A percentile compares a stretch with the other conserved stretches of the same genome.
phyloP scores from a whole-genome alignment of 768 basidiomycete genomes.

The Termitomyces sp. region DNA sequence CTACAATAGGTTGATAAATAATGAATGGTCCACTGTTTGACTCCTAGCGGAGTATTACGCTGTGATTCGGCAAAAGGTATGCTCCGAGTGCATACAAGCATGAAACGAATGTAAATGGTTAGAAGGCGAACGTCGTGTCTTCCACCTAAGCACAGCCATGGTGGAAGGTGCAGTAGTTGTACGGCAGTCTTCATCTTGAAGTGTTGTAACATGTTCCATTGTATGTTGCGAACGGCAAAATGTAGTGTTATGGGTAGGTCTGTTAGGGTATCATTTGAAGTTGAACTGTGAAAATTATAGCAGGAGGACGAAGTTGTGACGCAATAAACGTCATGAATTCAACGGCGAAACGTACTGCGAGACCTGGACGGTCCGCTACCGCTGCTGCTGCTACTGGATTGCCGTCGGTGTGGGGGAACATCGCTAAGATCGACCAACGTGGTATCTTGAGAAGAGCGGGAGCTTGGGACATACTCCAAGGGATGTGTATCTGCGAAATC shows the following conservation, averaged over 20 bases:
- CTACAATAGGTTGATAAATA: constrained; percentile 12
- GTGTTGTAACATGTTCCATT: neutral
- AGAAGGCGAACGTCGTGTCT: constrained; percentile 4
- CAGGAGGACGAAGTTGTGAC: neutral
- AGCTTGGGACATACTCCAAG: constrained; percentile 10
- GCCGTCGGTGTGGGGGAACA: constrained; percentile 19
- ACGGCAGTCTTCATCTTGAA: constrained; percentile 1
- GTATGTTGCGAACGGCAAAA: neutral
- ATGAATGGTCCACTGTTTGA: constrained; percentile 1
- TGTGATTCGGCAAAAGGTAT: neutral
- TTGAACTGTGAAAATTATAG: constrained; percentile 4
- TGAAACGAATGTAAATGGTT: constrained; percentile 2
- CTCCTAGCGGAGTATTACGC: neutral
- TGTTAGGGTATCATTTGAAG: constrained; percentile 10
- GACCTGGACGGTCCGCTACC: constrained; percentile 18
- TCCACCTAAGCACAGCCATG: constrained; percentile 1
- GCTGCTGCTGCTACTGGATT: constrained; percentile 15
- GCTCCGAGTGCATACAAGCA: neutral
- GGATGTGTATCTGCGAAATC: constrained; percentile 10
- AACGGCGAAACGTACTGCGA: constrained; percentile 18
- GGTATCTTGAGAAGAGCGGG: constrained; percentile 15
- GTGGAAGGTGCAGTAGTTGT: neutral
- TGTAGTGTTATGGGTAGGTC: neutral
- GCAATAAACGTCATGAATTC: constrained; percentile 8
- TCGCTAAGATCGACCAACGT: constrained; percentile 18